Conservation (phyloP, 306 rosid genomes). For the Macrotyloma uniflorum region DNA sequence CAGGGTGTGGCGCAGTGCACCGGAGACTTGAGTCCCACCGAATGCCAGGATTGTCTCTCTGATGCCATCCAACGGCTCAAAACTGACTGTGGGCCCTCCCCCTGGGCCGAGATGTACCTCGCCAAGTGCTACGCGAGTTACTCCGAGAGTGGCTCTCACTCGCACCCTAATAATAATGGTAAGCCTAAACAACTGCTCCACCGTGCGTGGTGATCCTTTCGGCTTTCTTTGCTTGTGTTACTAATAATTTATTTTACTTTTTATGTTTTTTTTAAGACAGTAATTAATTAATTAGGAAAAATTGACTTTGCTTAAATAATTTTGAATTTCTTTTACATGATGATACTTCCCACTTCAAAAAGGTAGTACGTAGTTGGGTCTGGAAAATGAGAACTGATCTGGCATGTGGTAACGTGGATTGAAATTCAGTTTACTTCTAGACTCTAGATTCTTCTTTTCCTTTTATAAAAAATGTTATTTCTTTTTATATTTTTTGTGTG, state of each 20-base stretch:
- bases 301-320: conserved; percentile 24
- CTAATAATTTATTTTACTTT: not conserved
- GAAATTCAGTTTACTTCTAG: conserved; percentile 12
- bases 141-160: conserved; percentile 55
- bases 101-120: conserved; percentile 71
- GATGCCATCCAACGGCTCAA: conserved; percentile 78
- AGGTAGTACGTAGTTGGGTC: conserved; percentile 10
- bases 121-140: conserved; percentile 92
- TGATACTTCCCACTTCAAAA: conserved; percentile 23
- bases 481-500: not conserved
- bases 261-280: not conserved
- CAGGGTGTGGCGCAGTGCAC: conserved; percentile 81
- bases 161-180: conserved; percentile 31
- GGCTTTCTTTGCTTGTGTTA: not conserved
- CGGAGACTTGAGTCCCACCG: conserved; percentile 72
- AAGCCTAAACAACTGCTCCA: not conserved
- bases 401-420: not conserved
- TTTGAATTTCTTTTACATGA: conserved; percentile 20
- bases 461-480: not conserved
- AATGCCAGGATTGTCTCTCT: conserved; percentile 85
- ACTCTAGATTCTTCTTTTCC: not conserved
- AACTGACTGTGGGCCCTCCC: conserved; percentile 64
- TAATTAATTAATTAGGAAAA: not conserved
- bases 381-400: conserved; percentile 19
- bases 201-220: not conserved